These are phyloP conservation scores for Mortierella sp. DNA, from an alignment of 371 early-diverging fungal genomes.

Conservation along the genomic window DNA sequence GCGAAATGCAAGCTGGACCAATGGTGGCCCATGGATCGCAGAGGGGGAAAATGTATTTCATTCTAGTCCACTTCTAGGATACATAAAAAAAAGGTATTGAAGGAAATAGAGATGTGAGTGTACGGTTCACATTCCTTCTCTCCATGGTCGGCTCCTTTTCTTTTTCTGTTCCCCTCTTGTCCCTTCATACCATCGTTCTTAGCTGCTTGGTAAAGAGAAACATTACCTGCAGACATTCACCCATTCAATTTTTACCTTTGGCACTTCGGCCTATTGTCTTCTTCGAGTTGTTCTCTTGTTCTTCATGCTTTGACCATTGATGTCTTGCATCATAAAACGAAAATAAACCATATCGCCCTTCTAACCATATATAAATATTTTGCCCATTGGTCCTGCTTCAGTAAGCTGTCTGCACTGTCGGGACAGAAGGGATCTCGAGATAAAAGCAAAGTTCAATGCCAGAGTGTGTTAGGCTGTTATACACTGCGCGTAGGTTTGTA, in stretches of 20 bases:
- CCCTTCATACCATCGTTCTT: neutral
- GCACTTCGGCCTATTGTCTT: neutral
- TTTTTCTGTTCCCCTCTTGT: neutral
- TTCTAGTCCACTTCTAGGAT: neutral
- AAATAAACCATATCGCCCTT: neutral
- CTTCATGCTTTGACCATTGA: slow-evolving; percentile 6
- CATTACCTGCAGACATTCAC: neutral
- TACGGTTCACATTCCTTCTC: too few species aligned
- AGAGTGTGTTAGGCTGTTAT: neutral
- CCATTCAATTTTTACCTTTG: neutral
- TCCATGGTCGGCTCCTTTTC: neutral
- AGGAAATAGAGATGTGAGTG: neutral
- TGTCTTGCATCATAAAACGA: neutral
- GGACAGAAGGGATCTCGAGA: neutral
- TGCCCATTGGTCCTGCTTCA: too few species aligned
- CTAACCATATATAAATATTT: neutral
- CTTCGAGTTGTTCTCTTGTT: neutral
- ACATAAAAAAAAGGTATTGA: neutral
- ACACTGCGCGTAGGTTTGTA: too few species aligned
- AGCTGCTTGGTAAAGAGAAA: neutral
- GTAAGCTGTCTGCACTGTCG: too few species aligned
- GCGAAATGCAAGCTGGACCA: neutral
- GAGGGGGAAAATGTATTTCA: neutral
- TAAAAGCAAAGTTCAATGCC: neutral
- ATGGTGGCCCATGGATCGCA: neutral